Evolutionary conservation across 768 basidiomycete species (phyloP), one percentile per base, ranked within the genome.

Genomic region (Antrodiella citrinella): DNA sequence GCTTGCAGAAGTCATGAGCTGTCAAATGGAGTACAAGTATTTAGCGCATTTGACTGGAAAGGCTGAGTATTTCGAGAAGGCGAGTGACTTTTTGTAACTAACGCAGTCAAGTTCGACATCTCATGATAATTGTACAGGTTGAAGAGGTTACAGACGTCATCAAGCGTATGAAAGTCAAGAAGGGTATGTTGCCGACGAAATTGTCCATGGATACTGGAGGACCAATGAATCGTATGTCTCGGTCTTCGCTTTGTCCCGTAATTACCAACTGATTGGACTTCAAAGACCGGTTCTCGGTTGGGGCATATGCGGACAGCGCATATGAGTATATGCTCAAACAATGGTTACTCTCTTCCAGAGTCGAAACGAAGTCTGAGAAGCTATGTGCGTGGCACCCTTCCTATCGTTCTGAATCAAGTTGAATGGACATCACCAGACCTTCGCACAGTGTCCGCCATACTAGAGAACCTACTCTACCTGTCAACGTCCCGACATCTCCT

Each of bases 1-100:
- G 15, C 65, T 54, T 56, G 85, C 93, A 0, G 93, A 96, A 65
- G 81, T 88, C 20, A 84, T 81, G 4, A 91, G 79, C 46, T 72
- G 88, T 51, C 91, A 94, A 60, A 65, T 97, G 51, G 94, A 96
- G 65, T 89, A 91, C 65, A 78, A 84, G 54, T 94, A 94, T 57
- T 77, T 97, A 3, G 85, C 87, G 1, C 83, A 89, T 55, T 64
- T 86, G 11, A 93, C 89, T 0, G 87, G 86, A 1, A 81, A 86
- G 47, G 70, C 72, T 35, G 70, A 71, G 38, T 84, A 85, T 59
- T 76, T 73, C 54, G 70, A 79, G 24, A 51, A 82, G 77, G 81
- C 72, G 30, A 15, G 30, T 35, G 30, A 7, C 30, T 35, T 35
- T 7, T 15, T 35, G 30, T n/a, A n/a, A n/a, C n/a, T n/a, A n/a